Base-by-base conservation (phyloP, 2,329 filamentous ascomycete genomes). In the Anisogramma anomala region DNA sequence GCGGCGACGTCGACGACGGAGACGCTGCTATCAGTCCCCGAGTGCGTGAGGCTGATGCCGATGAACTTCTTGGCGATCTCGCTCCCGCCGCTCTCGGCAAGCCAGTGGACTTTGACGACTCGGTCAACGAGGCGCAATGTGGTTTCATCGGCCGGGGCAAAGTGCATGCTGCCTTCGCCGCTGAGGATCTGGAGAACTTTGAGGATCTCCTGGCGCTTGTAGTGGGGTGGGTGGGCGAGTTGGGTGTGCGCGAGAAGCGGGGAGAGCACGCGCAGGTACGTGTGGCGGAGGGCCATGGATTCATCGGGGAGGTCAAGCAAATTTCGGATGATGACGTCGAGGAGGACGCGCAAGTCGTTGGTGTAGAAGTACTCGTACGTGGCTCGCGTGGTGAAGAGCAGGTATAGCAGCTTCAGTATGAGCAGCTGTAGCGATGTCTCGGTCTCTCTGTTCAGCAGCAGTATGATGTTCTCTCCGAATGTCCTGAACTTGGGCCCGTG, bases 281-380 rank as follows among this genome's bases (percentile, higher is more conserved):
- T 98, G 59, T 98, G 91, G 27, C 89, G 77, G 43, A 98, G 67
- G 14, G 77, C 70, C 48, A 71, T 68, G 47, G 75, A 78, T 57
- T 94, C 89, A 53, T 89, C 82, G 0, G 93, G 91, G 7, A 98
- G 69, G 58, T 98, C 91, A 53, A 96, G 78, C n/a, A 98, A 69
- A 55, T 98, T 98, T 32, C 91, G 84, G 46, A 98, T 85, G 44
- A 98, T 87, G 49, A 98, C 91, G 56, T 98, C 91, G 34, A 96
- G 72, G 13, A 98, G 74, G 4, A 98, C 91, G 44, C 86, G 84
- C 22, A 98, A 70, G 55, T 98, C 91, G 57, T 98, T 98, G 20
- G 87, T 95, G 61, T 96, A 98, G 57, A 98, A 98, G 62, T 96
- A 98, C 63, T 98, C 91, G 59, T 91, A 86, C 0, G 91, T 98